These are phyloP conservation scores for Chloropicon primus DNA, from an alignment of 139 green algal genomes.

Conservation along the genomic window DNA sequence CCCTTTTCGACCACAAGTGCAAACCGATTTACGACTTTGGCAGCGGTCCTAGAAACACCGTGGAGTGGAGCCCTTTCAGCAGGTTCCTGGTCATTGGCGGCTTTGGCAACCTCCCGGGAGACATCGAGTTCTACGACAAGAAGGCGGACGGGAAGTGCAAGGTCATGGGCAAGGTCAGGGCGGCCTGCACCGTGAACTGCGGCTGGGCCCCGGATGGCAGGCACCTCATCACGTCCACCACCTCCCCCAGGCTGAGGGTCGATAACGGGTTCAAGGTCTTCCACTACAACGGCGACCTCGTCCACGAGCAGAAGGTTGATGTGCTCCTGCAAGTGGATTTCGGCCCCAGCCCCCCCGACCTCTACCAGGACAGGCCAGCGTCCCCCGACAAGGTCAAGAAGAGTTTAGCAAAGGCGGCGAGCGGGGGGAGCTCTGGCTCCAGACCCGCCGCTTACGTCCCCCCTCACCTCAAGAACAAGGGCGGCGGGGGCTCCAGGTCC, in stretches of 20 bases:
- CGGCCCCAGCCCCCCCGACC: not conserved
- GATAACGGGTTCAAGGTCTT: slow-evolving; percentile 79
- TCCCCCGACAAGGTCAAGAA: not conserved
- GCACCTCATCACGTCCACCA: slow-evolving; percentile 65
- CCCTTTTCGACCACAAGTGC: slow-evolving; percentile 66
- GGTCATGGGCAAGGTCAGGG: slow-evolving; percentile 36
- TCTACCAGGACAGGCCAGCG: not conserved
- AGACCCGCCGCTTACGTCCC: not conserved
- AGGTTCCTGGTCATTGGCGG: slow-evolving; percentile 62
- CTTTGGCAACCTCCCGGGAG: slow-evolving; percentile 70
- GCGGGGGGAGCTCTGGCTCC: not conserved
- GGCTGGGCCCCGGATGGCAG: slow-evolving; percentile 81
- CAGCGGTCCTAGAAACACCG: slow-evolving; percentile 63
- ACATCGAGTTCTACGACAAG: slow-evolving; percentile 78
- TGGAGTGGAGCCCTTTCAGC: slow-evolving; percentile 71
- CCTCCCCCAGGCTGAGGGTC: slow-evolving; percentile 75
- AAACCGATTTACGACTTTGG: slow-evolving; percentile 75
- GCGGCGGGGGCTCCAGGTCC: not conserved
- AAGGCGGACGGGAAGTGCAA: slow-evolving; percentile 63
- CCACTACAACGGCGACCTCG: slow-evolving; percentile 62
- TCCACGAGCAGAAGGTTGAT: slow-evolving; percentile 30
- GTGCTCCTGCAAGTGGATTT: slow-evolving; percentile 35
- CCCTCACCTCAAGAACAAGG: not conserved
- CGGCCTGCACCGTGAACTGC: slow-evolving; percentile 27
- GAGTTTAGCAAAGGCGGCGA: not conserved